Base-by-base conservation (phyloP, 495 filamentous ascomycete species). In the Penicillium verhagenii region DNA sequence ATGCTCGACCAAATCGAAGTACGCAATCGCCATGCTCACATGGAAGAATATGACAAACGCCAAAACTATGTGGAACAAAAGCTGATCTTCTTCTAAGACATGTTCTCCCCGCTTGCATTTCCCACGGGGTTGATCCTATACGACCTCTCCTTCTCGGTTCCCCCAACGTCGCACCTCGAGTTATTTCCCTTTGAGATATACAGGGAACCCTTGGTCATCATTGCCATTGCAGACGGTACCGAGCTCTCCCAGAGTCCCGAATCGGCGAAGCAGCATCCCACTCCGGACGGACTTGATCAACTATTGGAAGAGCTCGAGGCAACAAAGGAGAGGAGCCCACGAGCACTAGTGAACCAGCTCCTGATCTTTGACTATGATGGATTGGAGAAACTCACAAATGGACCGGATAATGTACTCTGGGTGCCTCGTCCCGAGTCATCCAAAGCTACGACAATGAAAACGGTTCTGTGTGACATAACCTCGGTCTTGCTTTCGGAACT, bases 41-140 rank as follows among this genome's bases (percentile, higher is more conserved):
- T 18, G 3, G 5, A 16, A n/a, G n/a, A 8, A 13, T 7, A 18
- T 18, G 8, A 40, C 23, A 33, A 11, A 33, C 8, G 0, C 7
- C 19, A 45, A 3, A 23, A 3, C 1, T 9, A 35, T 33, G 10
- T 24, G 11, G 21, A 4, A n/a, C 9, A 23, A 10, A 26, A 56
- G 54, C 71, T 79, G 54, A 78, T 59, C 45, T 31, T 56, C 26
- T 55, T 59, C 52, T 56, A 55, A 96, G 92, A 91, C 64, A 92
- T 96, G 86, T 96, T 98, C 69, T 95, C 91, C 39, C 94, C 94
- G 23, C 77, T 96, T 58, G 91, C 91, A 2, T 97, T 96, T 68
- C 93, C 93, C 8, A 83, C 84, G 54, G 94, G 94, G 50, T 83
- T 86, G 58, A 87, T 99, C 58, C 81, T 97, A 56, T 97, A 95